Conservation (phyloP, 106 monocot genomes). For the Iris macrosiphon region DNA sequence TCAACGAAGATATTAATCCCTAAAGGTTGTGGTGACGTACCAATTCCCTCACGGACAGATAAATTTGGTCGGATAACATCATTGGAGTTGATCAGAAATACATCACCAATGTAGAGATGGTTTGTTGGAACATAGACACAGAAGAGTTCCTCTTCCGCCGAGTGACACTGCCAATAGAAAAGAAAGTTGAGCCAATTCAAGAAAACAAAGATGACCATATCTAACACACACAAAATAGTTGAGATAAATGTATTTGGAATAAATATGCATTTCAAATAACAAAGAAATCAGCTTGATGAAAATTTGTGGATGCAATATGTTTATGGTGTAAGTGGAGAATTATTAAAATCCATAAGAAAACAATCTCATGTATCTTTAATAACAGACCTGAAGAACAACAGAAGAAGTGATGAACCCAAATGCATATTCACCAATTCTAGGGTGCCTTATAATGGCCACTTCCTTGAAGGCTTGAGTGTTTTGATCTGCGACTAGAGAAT, state of each 20-base stretch:
- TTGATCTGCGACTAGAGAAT: slow-evolving; percentile 43
- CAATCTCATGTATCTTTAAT: no score
- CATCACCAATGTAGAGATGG: slow-evolving; percentile 74
- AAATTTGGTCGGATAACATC: slow-evolving; percentile 74
- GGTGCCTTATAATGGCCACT: slow-evolving; percentile 79
- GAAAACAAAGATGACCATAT: background rate
- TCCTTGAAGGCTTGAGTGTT: slow-evolving; percentile 80
- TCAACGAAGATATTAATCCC: background rate
- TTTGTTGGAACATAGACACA: slow-evolving; percentile 86
- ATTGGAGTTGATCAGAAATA: slow-evolving; percentile 50
- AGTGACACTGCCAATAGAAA: slow-evolving; percentile 28
- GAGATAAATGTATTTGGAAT: no score
- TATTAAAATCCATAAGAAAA: no score
- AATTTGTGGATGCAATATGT: background rate
- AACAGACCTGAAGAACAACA: slow-evolving; percentile 64
- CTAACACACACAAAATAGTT: no score
- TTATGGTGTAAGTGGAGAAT: background rate
- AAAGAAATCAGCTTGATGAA: no score
- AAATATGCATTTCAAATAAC: no score
- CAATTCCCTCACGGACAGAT: slow-evolving; percentile 81
- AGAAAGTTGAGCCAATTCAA: background rate
- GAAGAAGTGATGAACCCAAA: slow-evolving; percentile 77
- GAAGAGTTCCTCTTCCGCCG: slow-evolving; percentile 61
- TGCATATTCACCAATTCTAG: slow-evolving; percentile 78
- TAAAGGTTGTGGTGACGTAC: slow-evolving; percentile 27